phyloP scores from a whole-genome alignment of 2,329 filamentous ascomycete genomes.

The Endoconidiophora laricicola region DNA sequence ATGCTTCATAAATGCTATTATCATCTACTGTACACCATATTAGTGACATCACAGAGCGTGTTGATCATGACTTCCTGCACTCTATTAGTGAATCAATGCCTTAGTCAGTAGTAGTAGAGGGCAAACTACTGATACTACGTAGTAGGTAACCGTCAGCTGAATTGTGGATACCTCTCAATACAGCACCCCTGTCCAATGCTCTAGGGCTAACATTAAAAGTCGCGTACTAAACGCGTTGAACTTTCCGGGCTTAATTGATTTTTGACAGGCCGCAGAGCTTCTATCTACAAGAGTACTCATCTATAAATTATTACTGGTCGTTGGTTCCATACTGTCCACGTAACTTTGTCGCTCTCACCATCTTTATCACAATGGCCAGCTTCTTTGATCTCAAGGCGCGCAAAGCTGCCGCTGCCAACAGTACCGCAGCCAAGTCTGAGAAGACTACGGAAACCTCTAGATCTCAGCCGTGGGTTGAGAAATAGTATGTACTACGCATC shows the following conservation, averaged over 20 bases:
- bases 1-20: no score
- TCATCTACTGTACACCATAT: no score
- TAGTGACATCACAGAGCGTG: no score
- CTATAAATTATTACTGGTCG: neutral
- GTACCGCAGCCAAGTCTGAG: conserved; percentile 47
- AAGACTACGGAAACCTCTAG: conserved; percentile 42
- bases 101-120: neutral
- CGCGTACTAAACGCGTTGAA: conserved; percentile 1
- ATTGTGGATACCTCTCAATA: neutral
- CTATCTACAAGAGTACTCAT: neutral
- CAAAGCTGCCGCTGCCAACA: conserved; percentile 53
- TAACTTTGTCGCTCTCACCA: neutral
- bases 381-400: conserved; percentile 95
- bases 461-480: conserved; percentile 93
- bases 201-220: neutral
- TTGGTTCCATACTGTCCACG: neutral
- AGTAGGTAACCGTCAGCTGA: neutral
- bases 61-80: no score
- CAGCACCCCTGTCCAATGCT: neutral
- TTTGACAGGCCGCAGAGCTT: neutral
- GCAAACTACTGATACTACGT: neutral
- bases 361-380: conserved; percentile 46
- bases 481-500: conserved; percentile 54
- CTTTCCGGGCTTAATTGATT: conserved; percentile 13
- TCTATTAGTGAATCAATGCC: neutral